phyloP scores from a whole-genome alignment of 1,284 basidiomycete genomes.

The Boletus albobrunnescens region DNA sequence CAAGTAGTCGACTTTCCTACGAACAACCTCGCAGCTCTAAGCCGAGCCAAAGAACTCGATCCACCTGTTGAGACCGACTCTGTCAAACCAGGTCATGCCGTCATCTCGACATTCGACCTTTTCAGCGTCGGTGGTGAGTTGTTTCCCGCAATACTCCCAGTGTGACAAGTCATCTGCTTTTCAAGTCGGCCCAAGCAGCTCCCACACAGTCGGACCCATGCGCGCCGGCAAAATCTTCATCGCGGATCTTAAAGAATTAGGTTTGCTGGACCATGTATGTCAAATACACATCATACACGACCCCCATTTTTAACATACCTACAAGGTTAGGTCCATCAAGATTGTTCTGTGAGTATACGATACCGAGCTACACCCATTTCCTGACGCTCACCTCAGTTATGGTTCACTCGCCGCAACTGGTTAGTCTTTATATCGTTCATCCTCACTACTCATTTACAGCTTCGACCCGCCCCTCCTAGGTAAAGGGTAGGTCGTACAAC shows the following conservation, averaged over 20 bases:
- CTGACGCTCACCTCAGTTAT: slow-evolving; percentile 45
- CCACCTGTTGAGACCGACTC: slow-evolving; percentile 4
- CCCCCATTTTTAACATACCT: slow-evolving; percentile 4
- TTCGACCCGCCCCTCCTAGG: slow-evolving; percentile 45
- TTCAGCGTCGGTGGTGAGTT: slow-evolving; percentile 86
- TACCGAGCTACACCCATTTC: neutral
- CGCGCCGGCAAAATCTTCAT: slow-evolving; percentile 87
- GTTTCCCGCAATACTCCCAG: neutral
- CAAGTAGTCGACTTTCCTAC: slow-evolving; percentile 4
- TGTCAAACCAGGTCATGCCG: slow-evolving; percentile 73
- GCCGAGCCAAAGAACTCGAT: slow-evolving; percentile 3
- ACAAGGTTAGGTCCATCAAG: slow-evolving; percentile 74
- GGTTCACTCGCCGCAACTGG: slow-evolving; percentile 78
- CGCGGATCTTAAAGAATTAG: slow-evolving; percentile 66
- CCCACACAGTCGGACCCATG: slow-evolving; percentile 88
- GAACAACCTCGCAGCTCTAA: slow-evolving; percentile 2
- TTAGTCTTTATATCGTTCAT: slow-evolving; percentile 26
- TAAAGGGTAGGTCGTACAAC: slow-evolving; percentile 59
- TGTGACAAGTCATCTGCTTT: neutral
- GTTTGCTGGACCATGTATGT: slow-evolving; percentile 66
- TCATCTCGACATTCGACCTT: slow-evolving; percentile 89
- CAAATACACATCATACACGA: neutral
- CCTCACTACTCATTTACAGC: slow-evolving; percentile 23
- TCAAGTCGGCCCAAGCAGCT: slow-evolving; percentile 54
- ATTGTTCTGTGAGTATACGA: slow-evolving; percentile 65